These are phyloP conservation scores for Colletotrichum sp. DNA, from an alignment of 2,329 filamentous ascomycete genomes.

Conservation along the genomic window DNA sequence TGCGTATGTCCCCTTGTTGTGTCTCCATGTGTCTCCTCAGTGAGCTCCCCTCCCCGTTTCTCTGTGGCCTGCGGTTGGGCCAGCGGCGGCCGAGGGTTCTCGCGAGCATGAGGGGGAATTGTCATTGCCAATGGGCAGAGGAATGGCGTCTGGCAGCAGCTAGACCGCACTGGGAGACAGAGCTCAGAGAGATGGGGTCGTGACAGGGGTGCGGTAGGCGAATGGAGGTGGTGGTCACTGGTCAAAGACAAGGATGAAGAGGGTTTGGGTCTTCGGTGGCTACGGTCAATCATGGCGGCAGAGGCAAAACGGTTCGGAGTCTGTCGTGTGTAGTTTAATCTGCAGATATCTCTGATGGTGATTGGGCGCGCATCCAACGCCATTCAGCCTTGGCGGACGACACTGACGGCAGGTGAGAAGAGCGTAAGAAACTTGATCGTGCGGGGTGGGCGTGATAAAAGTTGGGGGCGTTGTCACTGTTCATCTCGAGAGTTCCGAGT, in stretches of 20 bases:
- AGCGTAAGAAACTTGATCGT: neutral
- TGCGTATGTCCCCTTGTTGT: neutral
- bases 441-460: neutral
- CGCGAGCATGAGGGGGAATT: neutral
- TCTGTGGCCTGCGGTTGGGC: neutral
- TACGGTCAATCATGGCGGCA: neutral
- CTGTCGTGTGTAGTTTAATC: neutral
- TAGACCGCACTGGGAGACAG: neutral
- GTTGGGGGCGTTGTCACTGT: neutral
- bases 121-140: neutral
- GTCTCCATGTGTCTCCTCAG: neutral
- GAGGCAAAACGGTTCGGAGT: neutral
- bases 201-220: neutral
- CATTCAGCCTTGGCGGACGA: conserved; percentile 17
- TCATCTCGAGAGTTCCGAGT: neutral
- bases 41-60: neutral
- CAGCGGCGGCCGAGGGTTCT: neutral
- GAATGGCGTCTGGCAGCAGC: neutral
- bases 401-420: neutral
- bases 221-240: neutral
- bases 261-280: neutral
- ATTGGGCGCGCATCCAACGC: neutral
- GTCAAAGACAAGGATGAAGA: neutral
- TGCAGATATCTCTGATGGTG: neutral
- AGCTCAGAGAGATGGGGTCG: neutral